A percentile compares a stretch with the other conserved stretches of the same genome.
phyloP scores from a whole-genome alignment of 805 yeast species.

The Pichia scutulata region DNA sequence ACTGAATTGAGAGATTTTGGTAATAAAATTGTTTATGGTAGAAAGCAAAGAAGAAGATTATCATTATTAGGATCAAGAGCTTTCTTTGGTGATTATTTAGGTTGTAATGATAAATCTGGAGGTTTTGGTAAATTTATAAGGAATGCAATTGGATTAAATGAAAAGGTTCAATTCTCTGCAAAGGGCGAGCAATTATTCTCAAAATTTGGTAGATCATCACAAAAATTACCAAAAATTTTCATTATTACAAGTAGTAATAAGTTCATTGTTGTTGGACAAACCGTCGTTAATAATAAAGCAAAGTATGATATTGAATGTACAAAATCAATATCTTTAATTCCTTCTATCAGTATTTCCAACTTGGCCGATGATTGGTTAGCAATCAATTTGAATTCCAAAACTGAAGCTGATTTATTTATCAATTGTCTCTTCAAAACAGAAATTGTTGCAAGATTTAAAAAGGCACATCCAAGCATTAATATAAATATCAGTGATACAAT shows the following conservation, averaged over 20 bases:
- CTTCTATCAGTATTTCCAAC: constrained; percentile 58
- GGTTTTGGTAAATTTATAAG: constrained; percentile 71
- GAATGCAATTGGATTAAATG: constrained; percentile 61
- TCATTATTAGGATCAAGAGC: constrained; percentile 83
- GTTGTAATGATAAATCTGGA: constrained; percentile 64
- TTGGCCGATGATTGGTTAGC: constrained; percentile 94
- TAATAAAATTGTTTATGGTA: constrained; percentile 54
- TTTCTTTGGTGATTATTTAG: constrained; percentile 90
- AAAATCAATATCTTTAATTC: constrained; percentile 52
- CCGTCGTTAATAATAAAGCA: constrained; percentile 47
- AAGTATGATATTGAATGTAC: constrained; percentile 55
- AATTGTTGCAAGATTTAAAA: constrained; percentile 64
- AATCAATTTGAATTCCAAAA: constrained; percentile 43
- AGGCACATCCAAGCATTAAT: constrained; percentile 47
- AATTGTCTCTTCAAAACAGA: constrained; percentile 87
- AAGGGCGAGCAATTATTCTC: constrained; percentile 76
- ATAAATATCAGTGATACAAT: constrained; percentile 66
- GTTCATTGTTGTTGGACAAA: constrained; percentile 68
- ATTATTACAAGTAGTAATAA: constrained; percentile 52
- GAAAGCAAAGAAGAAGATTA: constrained; percentile 85
- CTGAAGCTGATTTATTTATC: constrained; percentile 71
- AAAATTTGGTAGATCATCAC: constrained; percentile 90
- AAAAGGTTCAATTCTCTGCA: constrained; percentile 65
- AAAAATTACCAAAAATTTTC: constrained; percentile 64
- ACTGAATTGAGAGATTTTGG: constrained; percentile 86